A percentile compares a stretch with the other conserved stretches of the same genome.
phyloP scores from a whole-genome alignment of 2,329 filamentous ascomycete species.

The Claviceps pazoutovae region DNA sequence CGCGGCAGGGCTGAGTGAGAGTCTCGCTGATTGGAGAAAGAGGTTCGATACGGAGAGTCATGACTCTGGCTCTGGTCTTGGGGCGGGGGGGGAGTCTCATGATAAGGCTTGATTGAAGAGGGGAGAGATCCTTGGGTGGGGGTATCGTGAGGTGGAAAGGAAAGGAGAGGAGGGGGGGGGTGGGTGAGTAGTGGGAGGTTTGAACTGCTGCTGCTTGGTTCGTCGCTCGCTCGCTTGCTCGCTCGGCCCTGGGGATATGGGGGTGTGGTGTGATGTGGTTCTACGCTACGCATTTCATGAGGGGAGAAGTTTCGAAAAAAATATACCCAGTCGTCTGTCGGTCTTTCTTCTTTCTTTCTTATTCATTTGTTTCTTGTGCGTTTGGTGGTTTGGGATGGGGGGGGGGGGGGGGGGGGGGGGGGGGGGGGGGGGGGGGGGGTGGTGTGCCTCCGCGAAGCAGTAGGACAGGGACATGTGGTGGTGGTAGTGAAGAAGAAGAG shows the following conservation, averaged over 20 bases:
- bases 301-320: not conserved
- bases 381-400: not conserved
- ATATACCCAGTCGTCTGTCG: constrained; percentile 16
- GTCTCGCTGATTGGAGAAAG: constrained; percentile 67
- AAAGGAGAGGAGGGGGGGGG: no score
- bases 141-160: no score
- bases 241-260: no score
- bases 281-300: constrained; percentile 16
- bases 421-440: no score
- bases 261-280: not conserved
- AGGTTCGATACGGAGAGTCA: constrained; percentile 47
- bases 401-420: no score
- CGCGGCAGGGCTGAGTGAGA: constrained; percentile 48
- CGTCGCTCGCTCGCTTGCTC: no score
- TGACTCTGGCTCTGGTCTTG: constrained; percentile 11
- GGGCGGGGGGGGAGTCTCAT: not conserved
- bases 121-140: not conserved
- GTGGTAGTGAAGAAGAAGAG: no score
- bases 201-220: no score
- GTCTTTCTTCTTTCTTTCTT: not conserved
- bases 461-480: no score
- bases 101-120: constrained; percentile 1
- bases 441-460: no score
- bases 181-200: no score
- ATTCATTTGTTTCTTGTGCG: not conserved